Evolutionary conservation across 2,329 filamentous ascomycete genomes (phyloP), one percentile per base, ranked within the genome.

Genomic region (Ophiostoma ulmi): DNA sequence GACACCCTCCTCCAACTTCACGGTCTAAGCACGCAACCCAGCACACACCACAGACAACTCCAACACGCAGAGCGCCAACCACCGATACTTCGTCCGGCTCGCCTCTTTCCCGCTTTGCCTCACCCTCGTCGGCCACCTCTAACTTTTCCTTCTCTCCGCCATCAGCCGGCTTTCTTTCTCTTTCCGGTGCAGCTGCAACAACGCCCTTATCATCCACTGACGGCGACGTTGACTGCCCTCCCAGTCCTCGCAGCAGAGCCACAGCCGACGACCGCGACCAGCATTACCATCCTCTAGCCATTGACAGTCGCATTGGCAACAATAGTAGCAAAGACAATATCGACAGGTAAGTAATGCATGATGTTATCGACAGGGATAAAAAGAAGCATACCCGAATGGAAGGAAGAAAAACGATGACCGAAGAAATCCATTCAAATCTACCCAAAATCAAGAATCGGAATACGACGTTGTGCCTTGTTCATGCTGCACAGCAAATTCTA

Each of bases 151-250:
- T 71, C 26, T 73, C 72, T 17, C 69, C 71, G 3, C 36, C 70
- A 1, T 70, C 72, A 4, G 41, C 65, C 20, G 36, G 44, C 14
- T 71, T 72, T 17, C 35, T 72, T n/a, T 69, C 73, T 0, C 31
- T 72, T 2, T 35, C 67, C 3, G 41, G 71, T 13, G 58, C 64
- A 3, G 68, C 69, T 6, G 31, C 70, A 13, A 26, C 70, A 1
- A 70, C 66, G 1, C 73, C 73, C 0, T 10, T 72, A 31, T 74
- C 73, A 6, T 73, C 73, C 20, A 39, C 72, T 31, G 72, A 73
- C 69, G 65, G 71, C 67, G 65, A 68, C 26, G 70, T 71, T 20
- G 63, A 39, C 36, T 26, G 63, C 63, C 35, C 36, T 5, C 38
- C 63, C 10, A 65, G 35, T 22, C 20, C 63, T 11, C 38, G 35